Evolutionary conservation across 176 grass and related monocot genomes (phyloP).

Genomic region (Metroxylon sagu): DNA sequence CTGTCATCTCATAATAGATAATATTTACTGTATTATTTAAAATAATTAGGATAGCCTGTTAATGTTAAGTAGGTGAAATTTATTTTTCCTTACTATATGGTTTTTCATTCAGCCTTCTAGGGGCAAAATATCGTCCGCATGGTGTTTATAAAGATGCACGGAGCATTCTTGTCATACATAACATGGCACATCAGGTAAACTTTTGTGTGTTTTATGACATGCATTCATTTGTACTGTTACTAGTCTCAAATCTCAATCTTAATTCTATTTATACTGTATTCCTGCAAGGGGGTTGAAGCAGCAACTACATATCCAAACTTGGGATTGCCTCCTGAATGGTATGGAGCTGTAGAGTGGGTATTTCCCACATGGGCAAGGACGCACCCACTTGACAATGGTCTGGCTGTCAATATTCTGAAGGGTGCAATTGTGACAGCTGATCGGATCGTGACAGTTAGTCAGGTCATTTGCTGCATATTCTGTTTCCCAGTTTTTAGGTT

Average conservation of each 20-base stretch:
- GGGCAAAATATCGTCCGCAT: conserved; percentile 83
- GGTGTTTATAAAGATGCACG: conserved; percentile 91
- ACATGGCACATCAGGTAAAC: conserved; percentile 85
- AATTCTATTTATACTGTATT: neutral
- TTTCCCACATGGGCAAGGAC: conserved; percentile 87
- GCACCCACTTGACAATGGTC: conserved; percentile 90
- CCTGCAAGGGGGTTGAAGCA: conserved; percentile 71
- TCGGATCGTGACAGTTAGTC: conserved; percentile 85
- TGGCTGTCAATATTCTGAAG: conserved; percentile 92
- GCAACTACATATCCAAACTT: conserved; percentile 77
- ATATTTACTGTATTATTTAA: no score
- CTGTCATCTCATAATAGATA: no score
- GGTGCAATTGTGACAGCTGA: conserved; percentile 91
- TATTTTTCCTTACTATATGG: no score
- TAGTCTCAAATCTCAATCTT: conserved; percentile 3
- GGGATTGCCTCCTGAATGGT: conserved; percentile 79
- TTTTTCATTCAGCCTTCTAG: conserved; percentile 52
- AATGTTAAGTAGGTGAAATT: no score
- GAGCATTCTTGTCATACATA: conserved; percentile 90
- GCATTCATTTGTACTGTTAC: no score
- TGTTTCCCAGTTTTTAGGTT: no score
- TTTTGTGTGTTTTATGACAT: no score
- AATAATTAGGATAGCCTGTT: no score
- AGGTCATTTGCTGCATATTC: conserved; percentile 35
- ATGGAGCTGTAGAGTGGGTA: conserved; percentile 93